These are phyloP conservation scores for Suillus paluster DNA, from an alignment of 768 basidiomycete species.

Conservation along the genomic window DNA sequence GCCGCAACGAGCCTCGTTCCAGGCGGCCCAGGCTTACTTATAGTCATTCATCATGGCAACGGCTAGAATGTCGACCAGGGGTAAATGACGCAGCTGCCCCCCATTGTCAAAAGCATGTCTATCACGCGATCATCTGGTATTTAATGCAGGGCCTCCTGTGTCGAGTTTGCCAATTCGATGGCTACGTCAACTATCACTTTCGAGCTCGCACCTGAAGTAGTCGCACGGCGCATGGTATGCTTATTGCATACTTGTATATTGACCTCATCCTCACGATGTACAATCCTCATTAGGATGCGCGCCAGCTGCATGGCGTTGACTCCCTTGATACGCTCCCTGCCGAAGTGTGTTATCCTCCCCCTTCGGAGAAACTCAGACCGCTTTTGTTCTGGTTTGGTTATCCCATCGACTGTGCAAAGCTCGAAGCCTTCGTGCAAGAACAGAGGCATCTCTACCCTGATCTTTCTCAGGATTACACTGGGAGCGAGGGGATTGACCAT, in stretches of 20 bases:
- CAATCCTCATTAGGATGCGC: background rate
- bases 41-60: background rate
- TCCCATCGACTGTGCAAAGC: background rate
- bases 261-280: background rate
- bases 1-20: background rate
- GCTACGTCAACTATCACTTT: background rate
- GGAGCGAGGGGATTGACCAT: background rate
- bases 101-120: background rate
- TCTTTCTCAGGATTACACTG: background rate
- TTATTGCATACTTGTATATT: background rate
- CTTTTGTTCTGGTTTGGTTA: background rate
- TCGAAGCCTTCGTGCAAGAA: conserved; percentile 1
- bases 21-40: background rate
- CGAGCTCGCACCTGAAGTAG: background rate
- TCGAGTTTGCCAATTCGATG: background rate
- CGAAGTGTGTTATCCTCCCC: background rate
- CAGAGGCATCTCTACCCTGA: background rate
- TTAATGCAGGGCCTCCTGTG: background rate
- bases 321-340: background rate
- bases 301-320: background rate
- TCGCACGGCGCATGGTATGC: background rate
- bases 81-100: background rate
- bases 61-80: background rate
- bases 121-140: background rate
- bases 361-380: background rate